Conservation (phyloP, 2,329 filamentous ascomycete genomes). For the Graphilbum ipis-grandicollis region DNA sequence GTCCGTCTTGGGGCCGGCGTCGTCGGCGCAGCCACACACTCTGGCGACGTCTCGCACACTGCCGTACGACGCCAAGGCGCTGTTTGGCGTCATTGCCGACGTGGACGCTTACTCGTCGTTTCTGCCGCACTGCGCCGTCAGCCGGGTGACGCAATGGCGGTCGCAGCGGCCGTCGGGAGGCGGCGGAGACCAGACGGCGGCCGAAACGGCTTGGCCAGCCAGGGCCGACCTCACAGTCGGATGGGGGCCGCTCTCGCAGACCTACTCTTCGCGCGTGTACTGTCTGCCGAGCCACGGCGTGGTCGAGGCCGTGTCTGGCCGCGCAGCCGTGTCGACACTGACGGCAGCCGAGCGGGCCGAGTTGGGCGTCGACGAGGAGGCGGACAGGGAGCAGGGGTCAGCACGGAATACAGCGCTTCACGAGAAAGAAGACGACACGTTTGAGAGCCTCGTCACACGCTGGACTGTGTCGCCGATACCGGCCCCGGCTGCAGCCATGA, state of each 20-base stretch:
- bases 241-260: constrained; percentile 69
- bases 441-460: constrained; percentile 50
- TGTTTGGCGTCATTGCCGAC: constrained; percentile 80
- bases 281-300: constrained; percentile 47
- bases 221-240: constrained; percentile 69
- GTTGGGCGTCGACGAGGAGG: constrained; percentile 9
- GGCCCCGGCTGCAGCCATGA: not conserved
- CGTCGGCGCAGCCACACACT: constrained; percentile 27
- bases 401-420: not conserved
- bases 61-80: constrained; percentile 49
- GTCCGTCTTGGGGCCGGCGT: constrained; percentile 1
- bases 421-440: constrained; percentile 21
- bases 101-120: constrained; percentile 71
- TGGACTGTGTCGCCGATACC: constrained; percentile 45
- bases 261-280: constrained; percentile 62
- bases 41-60: constrained; percentile 61
- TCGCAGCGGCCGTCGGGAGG: not conserved
- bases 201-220: constrained; percentile 37
- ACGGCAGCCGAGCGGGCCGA: constrained; percentile 16
- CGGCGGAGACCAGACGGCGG: not conserved
- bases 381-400: constrained; percentile 2
- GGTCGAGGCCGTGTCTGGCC: constrained; percentile 62
- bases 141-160: constrained; percentile 59
- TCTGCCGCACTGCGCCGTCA: constrained; percentile 77
- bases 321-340: constrained; percentile 18